Base-by-base conservation (phyloP, 2,329 filamentous ascomycete species). In the Cercospora janseana region DNA sequence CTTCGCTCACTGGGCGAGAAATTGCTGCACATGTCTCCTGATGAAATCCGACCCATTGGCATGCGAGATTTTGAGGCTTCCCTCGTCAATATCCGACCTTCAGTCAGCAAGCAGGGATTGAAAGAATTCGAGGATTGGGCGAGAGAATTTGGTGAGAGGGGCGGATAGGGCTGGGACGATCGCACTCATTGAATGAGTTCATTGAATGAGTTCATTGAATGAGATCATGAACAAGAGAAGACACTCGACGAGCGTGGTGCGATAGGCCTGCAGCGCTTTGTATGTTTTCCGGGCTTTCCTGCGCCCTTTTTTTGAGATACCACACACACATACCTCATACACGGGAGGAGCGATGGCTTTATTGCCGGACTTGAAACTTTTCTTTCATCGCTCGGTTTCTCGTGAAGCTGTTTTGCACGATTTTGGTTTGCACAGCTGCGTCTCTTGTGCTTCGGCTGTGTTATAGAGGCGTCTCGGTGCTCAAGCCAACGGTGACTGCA, bases 121-220 rank as follows among this genome's bases (percentile, higher is more conserved):
- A 86, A 88, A 66, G 81, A 90, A 65, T 96, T 94, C 67, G 93
- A 97, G 70, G 86, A 94, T 56, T 98, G 93, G 93, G 90, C 93
- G 2, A 83, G 70, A 66, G 86, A 95, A 67, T 98, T 93, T 76
- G 93, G 93, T 37, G 93, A 98, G 71, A 76, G 92, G 31, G 92
- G 90, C 27, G 89, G 89, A 15, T 95, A n/a, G 13, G 34, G 6
- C 10, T 2, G 6, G 18, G 16, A 37, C 18, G 34, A 34, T n/a
- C n/a, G n/a, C n/a, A n/a, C n/a, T n/a, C n/a, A n/a, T n/a, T n/a
- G n/a, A n/a, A n/a, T n/a, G n/a, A n/a, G n/a, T n/a, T n/a, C n/a
- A n/a, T n/a, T n/a, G n/a, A n/a, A n/a, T n/a, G n/a, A n/a, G n/a
- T n/a, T n/a, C n/a, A n/a, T n/a, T n/a, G n/a, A n/a, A n/a, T n/a